These are phyloP conservation scores for Linderniella brevidens DNA, from an alignment of 257 asterid species.

Conservation along the genomic window DNA sequence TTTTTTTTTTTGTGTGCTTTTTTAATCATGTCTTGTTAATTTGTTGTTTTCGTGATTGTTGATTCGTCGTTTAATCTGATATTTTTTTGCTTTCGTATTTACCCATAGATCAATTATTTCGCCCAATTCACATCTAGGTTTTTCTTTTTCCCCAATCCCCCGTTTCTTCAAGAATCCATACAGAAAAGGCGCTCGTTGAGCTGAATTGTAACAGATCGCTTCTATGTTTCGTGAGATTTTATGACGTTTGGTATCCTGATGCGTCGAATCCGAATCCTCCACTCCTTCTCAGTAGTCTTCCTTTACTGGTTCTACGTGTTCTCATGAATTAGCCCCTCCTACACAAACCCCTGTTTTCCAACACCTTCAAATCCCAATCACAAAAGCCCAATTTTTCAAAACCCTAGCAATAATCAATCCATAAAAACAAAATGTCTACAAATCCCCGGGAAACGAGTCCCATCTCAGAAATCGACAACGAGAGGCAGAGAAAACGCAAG, in stretches of 20 bases:
- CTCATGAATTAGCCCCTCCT: slow-evolving; percentile 14
- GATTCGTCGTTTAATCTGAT: too few species aligned
- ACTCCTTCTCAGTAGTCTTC: slow-evolving; percentile 62
- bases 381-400: background rate
- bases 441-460: slow-evolving; percentile 14
- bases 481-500: slow-evolving; percentile 39
- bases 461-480: slow-evolving; percentile 21
- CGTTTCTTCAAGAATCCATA: too few species aligned
- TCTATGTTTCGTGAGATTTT: slow-evolving; percentile 6
- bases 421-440: slow-evolving; percentile 9
- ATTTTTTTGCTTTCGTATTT: background rate
- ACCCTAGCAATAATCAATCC: background rate
- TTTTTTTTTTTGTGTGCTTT: too few species aligned
- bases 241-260: slow-evolving; percentile 22
- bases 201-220: background rate
- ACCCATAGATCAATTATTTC: too few species aligned
- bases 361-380: background rate
- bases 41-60: too few species aligned
- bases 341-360: background rate
- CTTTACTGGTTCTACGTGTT: slow-evolving; percentile 60
- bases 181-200: background rate
- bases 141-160: too few species aligned
- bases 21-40: too few species aligned
- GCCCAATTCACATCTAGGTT: too few species aligned
- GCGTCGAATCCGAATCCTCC: slow-evolving; percentile 42